phyloP scores from a whole-genome alignment of 192 early-diverging fungal species.

The Allomyces arbusculus region DNA sequence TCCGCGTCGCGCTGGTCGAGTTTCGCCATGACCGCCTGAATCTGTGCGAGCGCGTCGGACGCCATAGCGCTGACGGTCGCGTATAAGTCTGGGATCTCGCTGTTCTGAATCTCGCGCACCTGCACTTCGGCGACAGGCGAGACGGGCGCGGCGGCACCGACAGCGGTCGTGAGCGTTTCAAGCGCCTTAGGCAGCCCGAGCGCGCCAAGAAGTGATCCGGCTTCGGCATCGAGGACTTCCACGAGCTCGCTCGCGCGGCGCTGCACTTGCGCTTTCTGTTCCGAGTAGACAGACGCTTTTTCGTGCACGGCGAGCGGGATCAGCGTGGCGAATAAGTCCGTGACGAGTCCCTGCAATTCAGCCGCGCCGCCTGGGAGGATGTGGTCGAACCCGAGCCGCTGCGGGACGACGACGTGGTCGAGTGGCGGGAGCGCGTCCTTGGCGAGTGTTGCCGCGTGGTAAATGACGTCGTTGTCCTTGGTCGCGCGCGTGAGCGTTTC shows the following conservation, averaged over 20 bases:
- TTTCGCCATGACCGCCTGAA: too few relatives aligned
- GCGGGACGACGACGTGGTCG: conserved; percentile 45
- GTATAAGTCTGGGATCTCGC: too few relatives aligned
- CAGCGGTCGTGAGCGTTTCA: conserved; percentile 46
- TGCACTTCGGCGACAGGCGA: too few relatives aligned
- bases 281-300: conserved; percentile 78
- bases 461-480: conserved; percentile 92
- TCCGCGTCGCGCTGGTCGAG: too few relatives aligned
- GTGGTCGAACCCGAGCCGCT: conserved; percentile 62
- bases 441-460: conserved; percentile 68
- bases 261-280: conserved; percentile 85
- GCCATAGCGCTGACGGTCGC: too few relatives aligned
- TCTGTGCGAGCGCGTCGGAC: too few relatives aligned
- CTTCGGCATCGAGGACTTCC: conserved; percentile 62
- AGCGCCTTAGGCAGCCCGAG: conserved; percentile 67
- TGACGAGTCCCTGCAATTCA: conserved; percentile 70
- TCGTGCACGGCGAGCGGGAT: conserved; percentile 90
- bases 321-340: conserved; percentile 73
- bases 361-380: conserved; percentile 41
- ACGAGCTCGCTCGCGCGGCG: conserved; percentile 57
- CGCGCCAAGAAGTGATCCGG: conserved; percentile 60
- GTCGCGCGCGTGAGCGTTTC: conserved; percentile 48
- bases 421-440: conserved; percentile 55
- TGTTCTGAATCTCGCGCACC: too few relatives aligned
- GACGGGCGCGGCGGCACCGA: background rate